Evolutionary conservation across 306 rosid species (phyloP), one percentile per base, ranked within the genome.

Genomic region (Cicer arietinum): DNA sequence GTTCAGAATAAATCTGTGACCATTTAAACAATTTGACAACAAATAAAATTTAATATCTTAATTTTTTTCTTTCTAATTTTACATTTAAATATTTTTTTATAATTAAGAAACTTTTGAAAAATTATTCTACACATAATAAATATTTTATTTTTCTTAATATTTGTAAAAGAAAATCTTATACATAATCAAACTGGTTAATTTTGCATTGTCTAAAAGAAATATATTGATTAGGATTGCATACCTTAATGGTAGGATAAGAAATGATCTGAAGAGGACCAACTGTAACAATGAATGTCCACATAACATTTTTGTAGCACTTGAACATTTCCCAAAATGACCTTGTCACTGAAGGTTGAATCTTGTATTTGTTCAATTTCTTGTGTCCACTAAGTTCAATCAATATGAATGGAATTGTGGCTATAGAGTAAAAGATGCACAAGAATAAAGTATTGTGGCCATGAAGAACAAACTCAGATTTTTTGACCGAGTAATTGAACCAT

Each of bases 401-500:
- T 7, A 72, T 35, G 16, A 89, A 63, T 10, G 97, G 98, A n/a
- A 93, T 74, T 8, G 98, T 96, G 4, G 65, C 75, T 51, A 88
- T 1, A 17, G 97, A 89, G 90, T 86, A 93, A 16, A 88, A 37
- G 59, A 89, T 7, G 58, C 84, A 89, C 61, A 93, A 90, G 83
- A 93, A 89, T 57, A 91, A 67, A 37, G 84, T 71, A 83, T 88
- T 91, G 75, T 93, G 98, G 78, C 90, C 85, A 80, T 82, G 90
- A 48, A 93, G 97, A 37, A 85, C 72, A 86, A 89, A 88, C 61
- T 91, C 92, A 73, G 97, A 77, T 84, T 88, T 91, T 3, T 54
- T 13, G 10, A 89, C 89, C 0, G 98, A 91, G 88, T 93, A 93
- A 17, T 85, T 85, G 85, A 89, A 89, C 98, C 98, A 93, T 7